phyloP scores from a whole-genome alignment of 2,329 filamentous ascomycete species.

The Monilinia aucupariae region DNA sequence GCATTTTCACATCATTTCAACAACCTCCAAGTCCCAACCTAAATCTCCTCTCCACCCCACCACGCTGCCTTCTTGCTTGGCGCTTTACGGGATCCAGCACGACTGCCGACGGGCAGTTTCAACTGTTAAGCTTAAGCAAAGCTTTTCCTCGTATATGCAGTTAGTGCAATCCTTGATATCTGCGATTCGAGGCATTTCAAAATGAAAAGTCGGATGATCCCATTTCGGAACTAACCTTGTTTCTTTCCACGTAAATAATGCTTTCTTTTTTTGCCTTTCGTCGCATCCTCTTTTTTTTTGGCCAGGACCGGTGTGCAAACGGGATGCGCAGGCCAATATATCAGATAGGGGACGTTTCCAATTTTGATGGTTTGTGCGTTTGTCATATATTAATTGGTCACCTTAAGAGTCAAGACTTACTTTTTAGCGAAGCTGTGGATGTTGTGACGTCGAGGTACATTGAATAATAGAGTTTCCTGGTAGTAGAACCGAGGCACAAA shows the following conservation, averaged over 20 bases:
- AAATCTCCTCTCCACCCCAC: not conserved
- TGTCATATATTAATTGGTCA: not conserved
- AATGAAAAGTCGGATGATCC: not conserved
- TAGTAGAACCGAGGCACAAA: not conserved
- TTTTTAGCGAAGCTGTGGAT: no score
- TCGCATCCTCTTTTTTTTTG: not conserved
- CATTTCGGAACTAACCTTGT: not conserved
- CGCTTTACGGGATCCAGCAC: not conserved
- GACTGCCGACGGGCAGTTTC: not conserved
- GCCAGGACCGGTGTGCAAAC: not conserved
- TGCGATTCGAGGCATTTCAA: not conserved
- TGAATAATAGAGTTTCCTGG: not conserved
- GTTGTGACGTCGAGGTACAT: not conserved
- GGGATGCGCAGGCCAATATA: not conserved
- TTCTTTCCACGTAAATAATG: not conserved
- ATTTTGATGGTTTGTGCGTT: not conserved
- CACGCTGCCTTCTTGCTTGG: not conserved
- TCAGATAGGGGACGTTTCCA: not conserved
- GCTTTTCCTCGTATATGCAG: not conserved
- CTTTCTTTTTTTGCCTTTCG: not conserved
- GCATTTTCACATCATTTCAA: not conserved
- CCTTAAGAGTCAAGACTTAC: no score
- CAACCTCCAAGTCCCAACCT: not conserved
- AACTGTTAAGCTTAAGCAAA: not conserved
- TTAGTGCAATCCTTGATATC: not conserved